Base-by-base conservation (phyloP, 2,329 filamentous ascomycete species). In the Epichloe coenophiala region DNA sequence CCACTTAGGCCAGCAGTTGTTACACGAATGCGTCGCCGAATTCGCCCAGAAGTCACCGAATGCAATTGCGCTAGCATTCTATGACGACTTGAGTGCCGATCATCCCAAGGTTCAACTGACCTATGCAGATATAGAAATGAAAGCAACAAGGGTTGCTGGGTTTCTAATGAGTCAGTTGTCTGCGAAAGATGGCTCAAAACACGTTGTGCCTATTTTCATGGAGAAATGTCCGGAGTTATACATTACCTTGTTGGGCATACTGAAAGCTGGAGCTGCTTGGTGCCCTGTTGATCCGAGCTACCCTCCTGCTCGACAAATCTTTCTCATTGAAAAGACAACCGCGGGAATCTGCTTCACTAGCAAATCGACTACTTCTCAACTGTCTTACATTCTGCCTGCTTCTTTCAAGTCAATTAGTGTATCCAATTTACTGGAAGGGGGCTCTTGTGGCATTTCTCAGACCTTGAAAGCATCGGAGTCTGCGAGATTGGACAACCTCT, bases 251-350 rank as follows among this genome's bases (percentile, higher is more conserved):
- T 55, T 72, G 6, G 69, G 62, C 31, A 63, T 68, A 23, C 55
- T 72, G 45, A 71, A 71, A 52, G 63, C 68, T 31, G 70, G 70
- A 1, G 65, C 58, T 19, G 68, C 67, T 1, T 70, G 65, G 61
- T 69, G 64, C 51, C 66, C 68, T 0, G 65, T 71, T 31, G 68
- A 70, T 53, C 60, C 65, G 9, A 64, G 63, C 5, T 68, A 65
- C 17, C 67, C 67, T 15, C 35, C 62, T 11, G 63, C 63, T 48
- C 59, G 67, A 43, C 65, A 65, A n/a, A 65, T 65, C 45, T 63
- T 66, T 27, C 59, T 69, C 3, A 65, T 70, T 36, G 60, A 60
- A 15, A 60, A 65, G 19, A 68, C 66, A 5, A 35, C 59, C 58
- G 19, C 57, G 61, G 21, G 62, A 58, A 27, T 51, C 5, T 31